Evolutionary conservation across 2,329 filamentous ascomycete genomes (phyloP).

Genomic region (Calonectria leucothoes): DNA sequence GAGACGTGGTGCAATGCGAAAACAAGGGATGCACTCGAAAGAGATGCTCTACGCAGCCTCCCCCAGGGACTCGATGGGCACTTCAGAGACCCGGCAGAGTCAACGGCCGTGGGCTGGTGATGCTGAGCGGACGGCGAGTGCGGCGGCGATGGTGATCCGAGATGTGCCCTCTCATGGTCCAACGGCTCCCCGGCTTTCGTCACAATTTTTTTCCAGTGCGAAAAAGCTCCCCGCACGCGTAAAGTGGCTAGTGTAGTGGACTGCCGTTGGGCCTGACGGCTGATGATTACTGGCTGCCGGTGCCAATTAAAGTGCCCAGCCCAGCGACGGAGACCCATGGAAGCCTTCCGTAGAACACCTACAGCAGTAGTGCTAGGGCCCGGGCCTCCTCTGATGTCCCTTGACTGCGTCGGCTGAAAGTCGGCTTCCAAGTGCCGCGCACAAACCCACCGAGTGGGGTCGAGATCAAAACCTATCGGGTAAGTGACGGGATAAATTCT

Average conservation of each 20-base stretch:
- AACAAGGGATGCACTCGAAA: neutral
- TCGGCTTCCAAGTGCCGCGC: conserved; percentile 31
- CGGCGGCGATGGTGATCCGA: conserved; percentile 37
- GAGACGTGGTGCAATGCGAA: neutral
- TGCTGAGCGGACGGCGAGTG: conserved; percentile 16
- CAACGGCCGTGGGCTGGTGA: neutral
- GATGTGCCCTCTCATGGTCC: conserved; percentile 31
- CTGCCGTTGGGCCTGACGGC: conserved; percentile 24
- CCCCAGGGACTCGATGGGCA: neutral
- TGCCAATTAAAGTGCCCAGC: conserved; percentile 15
- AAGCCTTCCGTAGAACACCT: conserved; percentile 11
- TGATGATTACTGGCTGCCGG: conserved; percentile 12
- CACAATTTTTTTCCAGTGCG: conserved; percentile 44
- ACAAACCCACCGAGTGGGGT: conserved; percentile 1
- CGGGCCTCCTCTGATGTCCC: conserved; percentile 1
- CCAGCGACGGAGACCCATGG: conserved; percentile 6
- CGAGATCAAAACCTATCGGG: neutral
- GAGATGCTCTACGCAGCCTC: neutral
- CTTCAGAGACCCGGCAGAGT: neutral
- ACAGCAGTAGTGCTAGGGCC: neutral
- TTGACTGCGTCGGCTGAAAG: conserved; percentile 31
- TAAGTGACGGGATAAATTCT: conserved; percentile 2
- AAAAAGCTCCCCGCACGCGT: conserved; percentile 40
- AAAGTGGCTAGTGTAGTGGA: conserved; percentile 25
- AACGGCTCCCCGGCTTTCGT: conserved; percentile 44